A percentile compares a stretch with the other conserved stretches of the same genome.
Evolutionary conservation across 495 filamentous ascomycete species (phyloP).

Genomic region (Jackrogersella minutella): DNA sequence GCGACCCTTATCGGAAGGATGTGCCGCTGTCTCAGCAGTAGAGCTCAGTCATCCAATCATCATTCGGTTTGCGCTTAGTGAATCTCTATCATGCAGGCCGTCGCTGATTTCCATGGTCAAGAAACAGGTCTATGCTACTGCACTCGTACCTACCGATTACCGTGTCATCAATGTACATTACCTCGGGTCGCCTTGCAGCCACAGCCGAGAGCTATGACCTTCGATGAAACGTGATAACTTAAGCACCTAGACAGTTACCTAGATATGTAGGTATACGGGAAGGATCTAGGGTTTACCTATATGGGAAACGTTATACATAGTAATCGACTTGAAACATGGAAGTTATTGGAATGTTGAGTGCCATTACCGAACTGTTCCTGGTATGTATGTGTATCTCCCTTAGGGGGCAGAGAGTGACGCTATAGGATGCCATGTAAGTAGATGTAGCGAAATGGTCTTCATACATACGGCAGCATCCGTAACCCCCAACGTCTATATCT

Average conservation of each 20-base stretch:
- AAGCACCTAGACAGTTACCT: too few relatives aligned
- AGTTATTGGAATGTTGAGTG: neutral
- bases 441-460: too few relatives aligned
- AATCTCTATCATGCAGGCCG: conserved; percentile 5
- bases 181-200: neutral
- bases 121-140: conserved; percentile 23
- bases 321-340: neutral
- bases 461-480: conserved; percentile 2
- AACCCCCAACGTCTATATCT: conserved; percentile 27
- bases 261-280: conserved; percentile 13
- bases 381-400: neutral
- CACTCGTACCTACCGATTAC: conserved; percentile 1
- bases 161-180: conserved; percentile 7
- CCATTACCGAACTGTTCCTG: neutral
- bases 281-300: conserved; percentile 35
- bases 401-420: too few relatives aligned
- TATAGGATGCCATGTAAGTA: too few relatives aligned
- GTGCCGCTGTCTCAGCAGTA: conserved; percentile 34
- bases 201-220: conserved; percentile 22
- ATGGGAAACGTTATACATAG: neutral
- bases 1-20: conserved; percentile 35
- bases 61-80: conserved; percentile 26
- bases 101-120: conserved; percentile 7
- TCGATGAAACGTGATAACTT: conserved; percentile 25
- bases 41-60: conserved; percentile 35